Evolutionary conservation across 108 stramenopile species (phyloP).

Genomic region (Nannochloropsis granulata): DNA sequence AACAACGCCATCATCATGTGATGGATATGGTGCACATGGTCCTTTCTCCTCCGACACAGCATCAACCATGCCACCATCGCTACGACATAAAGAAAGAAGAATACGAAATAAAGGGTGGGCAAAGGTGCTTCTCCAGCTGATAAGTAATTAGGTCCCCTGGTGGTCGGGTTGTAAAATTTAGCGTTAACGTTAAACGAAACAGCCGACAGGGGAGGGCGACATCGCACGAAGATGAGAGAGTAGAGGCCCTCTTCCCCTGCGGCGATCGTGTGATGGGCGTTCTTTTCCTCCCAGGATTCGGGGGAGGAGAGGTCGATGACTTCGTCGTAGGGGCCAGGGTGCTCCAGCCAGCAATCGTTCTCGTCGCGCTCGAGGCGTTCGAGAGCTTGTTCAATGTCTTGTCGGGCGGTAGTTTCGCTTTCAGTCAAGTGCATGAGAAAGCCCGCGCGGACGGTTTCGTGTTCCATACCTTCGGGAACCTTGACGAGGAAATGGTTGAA

Average conservation of each 20-base stretch:
- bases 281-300: slow-evolving; percentile 5
- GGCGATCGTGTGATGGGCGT: slow-evolving; percentile 7
- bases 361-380: slow-evolving; percentile 13
- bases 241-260: slow-evolving; percentile 60
- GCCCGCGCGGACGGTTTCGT: not conserved
- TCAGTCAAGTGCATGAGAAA: slow-evolving; percentile 22
- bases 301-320: slow-evolving; percentile 20
- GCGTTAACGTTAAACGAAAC: slow-evolving; percentile 69
- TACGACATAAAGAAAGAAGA: slow-evolving; percentile 51
- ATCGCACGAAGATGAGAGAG: slow-evolving; percentile 73
- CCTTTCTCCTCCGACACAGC: slow-evolving; percentile 40
- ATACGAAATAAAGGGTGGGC: slow-evolving; percentile 64
- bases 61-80: slow-evolving; percentile 51
- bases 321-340: slow-evolving; percentile 39
- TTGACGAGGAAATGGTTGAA: slow-evolving; percentile 12
- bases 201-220: slow-evolving; percentile 17
- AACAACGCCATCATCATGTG: slow-evolving; percentile 74
- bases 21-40: slow-evolving; percentile 68
- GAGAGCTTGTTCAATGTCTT: slow-evolving; percentile 38
- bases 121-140: slow-evolving; percentile 74
- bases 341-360: slow-evolving; percentile 42
- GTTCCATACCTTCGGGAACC: slow-evolving; percentile 14
- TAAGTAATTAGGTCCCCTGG: slow-evolving; percentile 59
- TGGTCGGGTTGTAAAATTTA: slow-evolving; percentile 51
- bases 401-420: slow-evolving; percentile 41